A percentile compares a stretch with the other conserved stretches of the same genome.
These are phyloP conservation scores for Cunninghamia lanceolata DNA, from an alignment of 75 land plant species.

Conservation along the genomic window DNA sequence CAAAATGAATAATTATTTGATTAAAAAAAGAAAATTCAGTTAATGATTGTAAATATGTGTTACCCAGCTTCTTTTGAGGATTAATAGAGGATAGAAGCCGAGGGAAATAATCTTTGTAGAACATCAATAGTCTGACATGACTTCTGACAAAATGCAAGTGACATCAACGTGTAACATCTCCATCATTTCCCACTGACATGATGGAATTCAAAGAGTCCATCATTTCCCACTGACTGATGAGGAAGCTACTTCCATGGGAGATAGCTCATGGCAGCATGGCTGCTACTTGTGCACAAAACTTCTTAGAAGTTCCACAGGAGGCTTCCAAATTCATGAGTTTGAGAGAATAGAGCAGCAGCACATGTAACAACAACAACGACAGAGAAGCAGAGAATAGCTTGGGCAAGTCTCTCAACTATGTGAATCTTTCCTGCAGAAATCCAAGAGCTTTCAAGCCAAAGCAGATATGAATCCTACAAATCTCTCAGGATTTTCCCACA, in stretches of 20 bases:
- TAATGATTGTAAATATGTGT: no score
- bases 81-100: no score
- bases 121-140: no score
- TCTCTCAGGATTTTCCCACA: background rate
- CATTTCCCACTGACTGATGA: background rate
- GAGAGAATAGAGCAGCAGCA: background rate
- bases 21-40: no score
- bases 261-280: background rate
- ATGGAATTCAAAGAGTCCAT: no score
- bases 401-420: background rate
- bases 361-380: background rate
- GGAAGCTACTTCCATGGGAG: conserved; percentile 2
- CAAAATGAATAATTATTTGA: no score
- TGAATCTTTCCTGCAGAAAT: background rate
- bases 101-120: no score
- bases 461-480: background rate
- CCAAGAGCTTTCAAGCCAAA: background rate
- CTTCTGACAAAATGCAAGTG: no score
- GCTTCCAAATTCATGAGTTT: background rate
- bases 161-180: no score
- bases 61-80: no score
- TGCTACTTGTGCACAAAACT: conserved; percentile 1
- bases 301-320: background rate
- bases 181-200: background rate
- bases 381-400: background rate